Conservation (phyloP, 1,284 basidiomycete species). For the Termitomyces sp. region DNA sequence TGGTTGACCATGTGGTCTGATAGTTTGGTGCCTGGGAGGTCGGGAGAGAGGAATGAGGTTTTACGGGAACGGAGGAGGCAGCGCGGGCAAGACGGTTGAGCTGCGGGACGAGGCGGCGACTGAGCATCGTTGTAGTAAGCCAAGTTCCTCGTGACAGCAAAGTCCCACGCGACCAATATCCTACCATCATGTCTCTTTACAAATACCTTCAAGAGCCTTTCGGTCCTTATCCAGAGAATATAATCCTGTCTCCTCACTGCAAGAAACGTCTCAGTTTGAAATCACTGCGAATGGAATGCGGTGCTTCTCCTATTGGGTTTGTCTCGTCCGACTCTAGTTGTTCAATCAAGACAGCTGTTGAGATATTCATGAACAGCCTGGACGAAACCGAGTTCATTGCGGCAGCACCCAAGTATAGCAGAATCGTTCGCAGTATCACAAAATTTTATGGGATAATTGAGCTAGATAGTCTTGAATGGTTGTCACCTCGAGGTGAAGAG, state of each 20-base stretch:
- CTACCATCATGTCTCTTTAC: slow-evolving; percentile 11
- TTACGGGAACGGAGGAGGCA: slow-evolving; percentile 27
- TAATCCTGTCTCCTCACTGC: slow-evolving; percentile 19
- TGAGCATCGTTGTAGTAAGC: slow-evolving; percentile 17
- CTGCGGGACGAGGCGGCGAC: slow-evolving; percentile 17
- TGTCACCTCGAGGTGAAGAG: slow-evolving; percentile 37
- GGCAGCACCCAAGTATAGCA: slow-evolving; percentile 15
- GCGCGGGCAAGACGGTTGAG: slow-evolving; percentile 12
- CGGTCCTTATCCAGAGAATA: slow-evolving; percentile 24
- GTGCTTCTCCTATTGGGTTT: slow-evolving; percentile 16
- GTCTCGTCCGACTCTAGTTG: slow-evolving; percentile 1
- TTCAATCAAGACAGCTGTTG: neutral
- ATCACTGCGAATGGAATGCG: slow-evolving; percentile 17
- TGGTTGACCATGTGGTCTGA: slow-evolving; percentile 72
- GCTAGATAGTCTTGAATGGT: slow-evolving; percentile 38
- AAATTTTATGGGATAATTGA: slow-evolving; percentile 44
- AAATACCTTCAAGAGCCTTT: slow-evolving; percentile 22
- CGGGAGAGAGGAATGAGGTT: slow-evolving; percentile 25
- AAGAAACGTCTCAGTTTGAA: slow-evolving; percentile 8
- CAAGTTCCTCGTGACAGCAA: slow-evolving; percentile 4
- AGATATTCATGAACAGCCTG: slow-evolving; percentile 22
- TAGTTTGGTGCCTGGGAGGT: slow-evolving; percentile 76
- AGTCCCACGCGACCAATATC: slow-evolving; percentile 8
- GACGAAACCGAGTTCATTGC: slow-evolving; percentile 31
- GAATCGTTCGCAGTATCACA: slow-evolving; percentile 21